A percentile compares a stretch with the other conserved stretches of the same genome.
Evolutionary conservation across 2,329 filamentous ascomycete genomes (phyloP).

Genomic region (Trichoderma asperellum): DNA sequence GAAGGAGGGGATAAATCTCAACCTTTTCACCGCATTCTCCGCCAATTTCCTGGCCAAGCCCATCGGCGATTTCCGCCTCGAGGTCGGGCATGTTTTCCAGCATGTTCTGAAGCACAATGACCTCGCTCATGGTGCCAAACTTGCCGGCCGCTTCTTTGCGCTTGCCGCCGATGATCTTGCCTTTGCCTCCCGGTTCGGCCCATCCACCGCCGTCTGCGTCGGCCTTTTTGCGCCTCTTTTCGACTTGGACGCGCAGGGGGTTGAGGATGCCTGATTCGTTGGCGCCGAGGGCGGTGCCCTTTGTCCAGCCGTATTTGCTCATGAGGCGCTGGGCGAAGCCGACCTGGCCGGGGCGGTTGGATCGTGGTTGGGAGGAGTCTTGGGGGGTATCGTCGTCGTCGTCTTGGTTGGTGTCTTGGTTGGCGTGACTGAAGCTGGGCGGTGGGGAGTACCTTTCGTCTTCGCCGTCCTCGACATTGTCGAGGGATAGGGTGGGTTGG

Average conservation of each 20-base stretch:
- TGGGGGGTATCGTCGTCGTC: slow-evolving; percentile 43
- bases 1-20: background rate
- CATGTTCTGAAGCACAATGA: slow-evolving; percentile 84
- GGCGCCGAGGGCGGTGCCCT: slow-evolving; percentile 85
- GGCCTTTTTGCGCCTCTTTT: slow-evolving; percentile 79
- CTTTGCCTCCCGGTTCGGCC: slow-evolving; percentile 68
- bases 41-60: slow-evolving; percentile 90
- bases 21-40: slow-evolving; percentile 87
- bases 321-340: slow-evolving; percentile 88
- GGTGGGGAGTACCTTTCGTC: slow-evolving; percentile 50
- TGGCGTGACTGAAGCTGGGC: slow-evolving; percentile 53
- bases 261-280: slow-evolving; percentile 81
- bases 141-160: slow-evolving; percentile 54
- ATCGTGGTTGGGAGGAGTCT: slow-evolving; percentile 51
- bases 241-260: slow-evolving; percentile 80
- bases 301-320: slow-evolving; percentile 91
- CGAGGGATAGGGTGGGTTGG: slow-evolving; percentile 35
- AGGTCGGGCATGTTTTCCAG: slow-evolving; percentile 79
- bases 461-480: slow-evolving; percentile 39
- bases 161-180: slow-evolving; percentile 80
- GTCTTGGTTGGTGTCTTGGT: slow-evolving; percentile 45
- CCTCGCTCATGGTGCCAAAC: slow-evolving; percentile 76
- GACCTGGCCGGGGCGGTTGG: slow-evolving; percentile 74
- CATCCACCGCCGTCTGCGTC: slow-evolving; percentile 81
- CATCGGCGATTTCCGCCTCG: slow-evolving; percentile 73